A percentile compares a stretch with the other conserved stretches of the same genome.
Conservation (phyloP, 345 rosid genomes). For the Acer yangbiense region DNA sequence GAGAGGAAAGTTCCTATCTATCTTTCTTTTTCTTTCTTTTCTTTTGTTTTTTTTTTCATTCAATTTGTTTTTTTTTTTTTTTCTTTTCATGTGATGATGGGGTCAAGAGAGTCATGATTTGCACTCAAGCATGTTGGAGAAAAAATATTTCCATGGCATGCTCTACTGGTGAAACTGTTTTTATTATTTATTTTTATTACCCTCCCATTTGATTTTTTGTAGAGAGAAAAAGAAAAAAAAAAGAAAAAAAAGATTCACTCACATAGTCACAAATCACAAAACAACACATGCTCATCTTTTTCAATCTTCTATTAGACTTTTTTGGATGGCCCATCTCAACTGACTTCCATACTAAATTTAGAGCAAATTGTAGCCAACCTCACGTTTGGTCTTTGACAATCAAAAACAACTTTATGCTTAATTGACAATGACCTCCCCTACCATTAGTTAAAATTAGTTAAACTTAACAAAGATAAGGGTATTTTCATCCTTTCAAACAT, state of each 20-base stretch:
- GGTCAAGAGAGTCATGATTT: conserved; percentile 44
- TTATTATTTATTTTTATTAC: neutral
- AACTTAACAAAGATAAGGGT: no score
- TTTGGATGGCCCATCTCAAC: no score
- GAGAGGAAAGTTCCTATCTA: neutral
- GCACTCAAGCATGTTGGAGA: conserved; percentile 42
- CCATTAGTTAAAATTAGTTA: no score
- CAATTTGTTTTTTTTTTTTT: neutral
- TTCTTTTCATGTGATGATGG: conserved; percentile 30
- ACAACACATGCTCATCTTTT: conserved; percentile 1
- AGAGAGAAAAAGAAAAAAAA: conserved; percentile 20
- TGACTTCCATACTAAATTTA: no score
- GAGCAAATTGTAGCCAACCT: no score
- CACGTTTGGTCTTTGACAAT: no score
- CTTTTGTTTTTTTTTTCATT: neutral
- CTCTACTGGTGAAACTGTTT: neutral
- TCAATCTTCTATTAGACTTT: conserved; percentile 11
- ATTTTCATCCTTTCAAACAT: no score
- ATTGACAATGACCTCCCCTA: no score
- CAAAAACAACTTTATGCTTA: no score
- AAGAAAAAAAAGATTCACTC: neutral
- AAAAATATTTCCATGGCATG: conserved; percentile 26
- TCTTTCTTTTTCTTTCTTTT: neutral
- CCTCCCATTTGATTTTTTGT: neutral
- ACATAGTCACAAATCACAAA: neutral